Evolutionary conservation across 768 basidiomycete genomes (phyloP), one percentile per base, ranked within the genome.

Genomic region (Russula virescens): DNA sequence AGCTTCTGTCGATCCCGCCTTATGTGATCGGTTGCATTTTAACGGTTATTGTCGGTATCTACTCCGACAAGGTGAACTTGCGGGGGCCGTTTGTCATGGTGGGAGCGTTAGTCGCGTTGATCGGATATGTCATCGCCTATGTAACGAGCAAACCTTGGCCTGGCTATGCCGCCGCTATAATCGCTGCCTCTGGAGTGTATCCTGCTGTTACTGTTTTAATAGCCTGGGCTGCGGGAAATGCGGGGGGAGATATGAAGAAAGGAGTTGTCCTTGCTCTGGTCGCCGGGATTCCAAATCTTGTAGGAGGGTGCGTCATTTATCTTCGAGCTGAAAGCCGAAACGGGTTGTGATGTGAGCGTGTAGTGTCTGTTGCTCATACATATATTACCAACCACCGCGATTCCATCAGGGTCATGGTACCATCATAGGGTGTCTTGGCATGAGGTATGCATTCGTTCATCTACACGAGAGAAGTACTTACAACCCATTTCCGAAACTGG

Each of bases 151-250:
- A 16, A 16, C 62, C 67, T 1, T 66, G 66, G 7, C 45, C 60
- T n/a, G 80, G 73, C 3, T 85, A 85, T 65, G 70, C 73, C 9
- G 84, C 80, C 2, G 72, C 80, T 5, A 60, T 85, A 34, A 71
- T 85, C 45, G 79, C 81, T 28, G 80, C 82, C 4, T 70, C 76
- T 21, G 84, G 84, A 21, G 78, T 82, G 7, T 85, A 73, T 66
- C 82, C 85, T 0, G 78, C 77, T 7, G 75, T 84, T 55, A 73
- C 75, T 7, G 74, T 83, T 21, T 68, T 70, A 26, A 70, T 86
- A 1, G 81, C 83, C 40, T 86, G 85, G 84, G 79, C 75, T 2
- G 76, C 78, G 2, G 79, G 80, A 9, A 82, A 83, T 58, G 78
- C 81, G 0, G 84, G 84, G 25, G 82, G 84, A 28, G 83, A 83